phyloP scores from a whole-genome alignment of 257 asterid genomes.

The Solanum peruvianum region DNA sequence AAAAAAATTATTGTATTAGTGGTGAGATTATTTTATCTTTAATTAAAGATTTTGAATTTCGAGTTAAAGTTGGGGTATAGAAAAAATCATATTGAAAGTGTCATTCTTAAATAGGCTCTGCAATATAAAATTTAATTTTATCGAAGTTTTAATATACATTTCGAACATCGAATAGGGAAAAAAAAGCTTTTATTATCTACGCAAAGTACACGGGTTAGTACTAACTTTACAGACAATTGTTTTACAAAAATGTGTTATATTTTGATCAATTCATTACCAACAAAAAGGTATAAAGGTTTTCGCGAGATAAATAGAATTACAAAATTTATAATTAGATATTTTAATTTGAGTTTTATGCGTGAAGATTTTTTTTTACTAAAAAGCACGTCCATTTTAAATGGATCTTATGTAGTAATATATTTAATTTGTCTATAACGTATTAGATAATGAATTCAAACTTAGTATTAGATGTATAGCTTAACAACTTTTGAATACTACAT shows the following conservation, averaged over 20 bases:
- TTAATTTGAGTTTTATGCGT: no score
- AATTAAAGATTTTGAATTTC: fast-evolving
- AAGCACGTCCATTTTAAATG: no score
- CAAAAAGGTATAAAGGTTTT: neutral
- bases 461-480: neutral
- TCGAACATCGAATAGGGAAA: no score
- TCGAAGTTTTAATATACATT: no score
- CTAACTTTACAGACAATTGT: neutral
- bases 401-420: no score
- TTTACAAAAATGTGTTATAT: neutral
- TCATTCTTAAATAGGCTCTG: fast-evolving
- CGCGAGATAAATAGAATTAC: no score
- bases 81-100: no score
- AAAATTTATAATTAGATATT: no score
- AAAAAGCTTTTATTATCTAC: neutral
- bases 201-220: neutral
- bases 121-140: no score
- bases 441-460: neutral
- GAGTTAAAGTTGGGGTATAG: fast-evolving
- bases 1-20: fast-evolving
- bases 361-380: no score
- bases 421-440: no score
- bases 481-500: neutral
- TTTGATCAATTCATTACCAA: neutral
- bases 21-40: no score